These are phyloP conservation scores for Psilocybe azurescens DNA, from an alignment of 768 basidiomycete genomes.

Conservation along the genomic window DNA sequence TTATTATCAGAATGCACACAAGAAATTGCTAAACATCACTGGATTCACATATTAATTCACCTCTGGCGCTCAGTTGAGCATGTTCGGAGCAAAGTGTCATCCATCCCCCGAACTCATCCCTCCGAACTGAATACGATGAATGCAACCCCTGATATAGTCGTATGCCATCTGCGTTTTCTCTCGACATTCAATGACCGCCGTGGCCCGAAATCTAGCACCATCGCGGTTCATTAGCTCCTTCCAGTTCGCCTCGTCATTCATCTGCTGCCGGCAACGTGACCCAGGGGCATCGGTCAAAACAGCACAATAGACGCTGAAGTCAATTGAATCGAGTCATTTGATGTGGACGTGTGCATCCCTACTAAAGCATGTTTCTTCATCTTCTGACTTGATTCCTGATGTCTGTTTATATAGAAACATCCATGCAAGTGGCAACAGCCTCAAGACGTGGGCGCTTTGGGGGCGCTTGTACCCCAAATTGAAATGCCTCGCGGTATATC, in stretches of 20 bases:
- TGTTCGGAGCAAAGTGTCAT: too few species aligned
- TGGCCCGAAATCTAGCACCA: not conserved
- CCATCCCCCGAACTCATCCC: too few species aligned
- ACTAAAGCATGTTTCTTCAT: not conserved
- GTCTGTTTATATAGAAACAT: not conserved
- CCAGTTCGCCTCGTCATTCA: too few species aligned
- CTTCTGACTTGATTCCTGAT: constrained; percentile 3
- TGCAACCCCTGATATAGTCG: too few species aligned
- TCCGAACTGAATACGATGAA: too few species aligned
- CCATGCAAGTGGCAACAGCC: constrained; percentile 6
- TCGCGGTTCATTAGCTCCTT: not conserved
- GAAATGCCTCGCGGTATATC: constrained; percentile 2
- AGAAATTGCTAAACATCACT: not conserved
- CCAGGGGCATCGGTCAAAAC: not conserved
- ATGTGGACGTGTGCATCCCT: not conserved
- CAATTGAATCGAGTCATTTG: not conserved
- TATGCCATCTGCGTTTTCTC: not conserved
- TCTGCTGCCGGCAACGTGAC: not conserved
- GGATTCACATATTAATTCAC: too few species aligned
- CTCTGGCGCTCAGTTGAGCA: too few species aligned
- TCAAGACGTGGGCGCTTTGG: constrained; percentile 14
- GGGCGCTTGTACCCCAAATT: constrained; percentile 1
- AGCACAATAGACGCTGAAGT: not conserved
- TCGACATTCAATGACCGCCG: not conserved
- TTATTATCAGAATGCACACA: not conserved